Evolutionary conservation across 768 basidiomycete genomes (phyloP).

Genomic region (Hericium rajendrae): DNA sequence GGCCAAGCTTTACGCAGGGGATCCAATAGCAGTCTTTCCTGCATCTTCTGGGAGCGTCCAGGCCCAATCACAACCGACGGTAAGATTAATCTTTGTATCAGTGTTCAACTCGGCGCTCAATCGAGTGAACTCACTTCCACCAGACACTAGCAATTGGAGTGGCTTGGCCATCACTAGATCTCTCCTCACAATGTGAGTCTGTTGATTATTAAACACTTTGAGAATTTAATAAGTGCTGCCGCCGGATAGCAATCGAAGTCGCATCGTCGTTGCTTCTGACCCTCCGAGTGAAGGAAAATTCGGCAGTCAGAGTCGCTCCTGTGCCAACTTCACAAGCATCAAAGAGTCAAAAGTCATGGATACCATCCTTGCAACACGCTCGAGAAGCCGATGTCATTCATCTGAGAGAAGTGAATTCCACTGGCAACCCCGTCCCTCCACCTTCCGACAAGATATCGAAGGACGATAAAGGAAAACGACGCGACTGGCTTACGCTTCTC

Average conservation of each 20-base stretch:
- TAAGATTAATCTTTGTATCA: constrained; percentile 2
- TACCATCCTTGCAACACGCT: constrained; percentile 41
- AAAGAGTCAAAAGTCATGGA: constrained; percentile 26
- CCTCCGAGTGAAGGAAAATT: constrained; percentile 42
- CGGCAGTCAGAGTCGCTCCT: constrained; percentile 38
- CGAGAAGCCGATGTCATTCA: constrained; percentile 44
- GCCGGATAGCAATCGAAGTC: constrained; percentile 38
- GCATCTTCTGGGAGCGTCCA: constrained; percentile 3
- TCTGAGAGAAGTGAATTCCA: constrained; percentile 36
- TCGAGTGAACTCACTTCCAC: background rate
- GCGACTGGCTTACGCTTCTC: constrained; percentile 61
- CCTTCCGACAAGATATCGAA: constrained; percentile 4
- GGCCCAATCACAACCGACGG: background rate
- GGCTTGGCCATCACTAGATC: constrained; percentile 66
- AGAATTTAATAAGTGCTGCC: background rate
- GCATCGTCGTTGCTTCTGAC: constrained; percentile 54
- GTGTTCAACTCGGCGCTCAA: no score
- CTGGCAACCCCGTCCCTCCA: background rate
- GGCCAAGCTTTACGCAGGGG: constrained; percentile 57
- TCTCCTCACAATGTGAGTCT: constrained; percentile 48
- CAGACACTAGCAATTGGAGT: constrained; percentile 61
- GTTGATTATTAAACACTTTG: background rate
- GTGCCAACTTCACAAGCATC: constrained; percentile 23
- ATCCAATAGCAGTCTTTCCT: constrained; percentile 48
- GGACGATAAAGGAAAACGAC: constrained; percentile 26